Conservation (phyloP, 2,329 filamentous ascomycete genomes). For the Diaporthe capsici region DNA sequence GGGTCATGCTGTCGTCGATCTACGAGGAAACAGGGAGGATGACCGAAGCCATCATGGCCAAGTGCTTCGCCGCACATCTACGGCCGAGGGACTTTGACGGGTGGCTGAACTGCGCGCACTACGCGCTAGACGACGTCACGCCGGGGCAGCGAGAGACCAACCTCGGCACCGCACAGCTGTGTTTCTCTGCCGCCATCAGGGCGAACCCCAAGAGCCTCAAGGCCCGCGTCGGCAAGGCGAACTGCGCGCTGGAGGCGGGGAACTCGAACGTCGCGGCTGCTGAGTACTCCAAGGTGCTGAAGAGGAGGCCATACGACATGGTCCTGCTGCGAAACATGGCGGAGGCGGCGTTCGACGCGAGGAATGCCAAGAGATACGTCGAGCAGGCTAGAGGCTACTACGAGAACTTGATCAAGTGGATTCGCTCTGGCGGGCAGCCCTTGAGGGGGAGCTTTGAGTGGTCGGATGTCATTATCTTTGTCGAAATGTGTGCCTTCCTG, state of each 20-base stretch:
- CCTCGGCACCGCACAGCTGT: slow-evolving; percentile 68
- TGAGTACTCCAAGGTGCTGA: slow-evolving; percentile 70
- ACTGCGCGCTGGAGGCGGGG: slow-evolving; percentile 69
- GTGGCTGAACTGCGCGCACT: slow-evolving; percentile 72
- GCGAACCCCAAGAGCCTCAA: slow-evolving; percentile 70
- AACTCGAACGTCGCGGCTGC: slow-evolving; percentile 66
- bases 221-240: slow-evolving; percentile 71
- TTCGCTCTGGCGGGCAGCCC: slow-evolving; percentile 51
- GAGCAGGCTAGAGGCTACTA: slow-evolving; percentile 64
- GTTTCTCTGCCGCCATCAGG: slow-evolving; percentile 71
- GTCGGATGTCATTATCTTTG: slow-evolving; percentile 88
- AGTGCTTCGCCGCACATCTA: slow-evolving; percentile 74
- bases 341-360: slow-evolving; percentile 68
- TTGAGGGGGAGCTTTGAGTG: slow-evolving; percentile 68
- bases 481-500: slow-evolving; percentile 81
- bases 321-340: slow-evolving; percentile 68
- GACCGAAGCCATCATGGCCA: slow-evolving; percentile 70
- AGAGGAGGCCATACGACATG: slow-evolving; percentile 66
- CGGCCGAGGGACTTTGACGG: slow-evolving; percentile 71
- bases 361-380: slow-evolving; percentile 57
- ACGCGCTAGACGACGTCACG: slow-evolving; percentile 64
- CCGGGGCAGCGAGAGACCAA: slow-evolving; percentile 63
- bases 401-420: slow-evolving; percentile 60
- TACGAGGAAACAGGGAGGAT: slow-evolving; percentile 72
- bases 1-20: slow-evolving; percentile 73